Conservation (phyloP, 345 rosid genomes). For the Arabidopsis suecica region DNA sequence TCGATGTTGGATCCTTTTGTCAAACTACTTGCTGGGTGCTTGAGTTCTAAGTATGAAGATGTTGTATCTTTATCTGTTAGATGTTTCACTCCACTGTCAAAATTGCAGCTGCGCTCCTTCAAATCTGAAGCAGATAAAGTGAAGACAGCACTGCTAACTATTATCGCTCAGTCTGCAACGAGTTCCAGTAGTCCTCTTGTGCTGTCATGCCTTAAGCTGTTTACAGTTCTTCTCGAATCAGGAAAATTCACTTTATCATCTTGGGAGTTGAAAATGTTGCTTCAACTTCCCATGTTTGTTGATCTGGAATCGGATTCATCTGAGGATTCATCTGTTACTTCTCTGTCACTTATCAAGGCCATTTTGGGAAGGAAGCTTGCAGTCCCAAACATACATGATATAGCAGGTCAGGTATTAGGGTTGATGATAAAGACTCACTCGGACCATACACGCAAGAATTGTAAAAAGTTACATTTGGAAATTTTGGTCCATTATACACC, state of each 20-base stretch:
- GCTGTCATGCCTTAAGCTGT: slow-evolving; percentile 75
- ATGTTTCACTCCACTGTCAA: slow-evolving; percentile 67
- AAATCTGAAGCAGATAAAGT: slow-evolving; percentile 67
- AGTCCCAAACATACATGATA: slow-evolving; percentile 73
- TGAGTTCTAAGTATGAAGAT: slow-evolving; percentile 83
- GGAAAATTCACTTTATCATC: slow-evolving; percentile 61
- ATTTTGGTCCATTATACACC: slow-evolving; percentile 62
- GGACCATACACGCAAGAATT: slow-evolving; percentile 48
- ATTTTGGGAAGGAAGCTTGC: slow-evolving; percentile 55
- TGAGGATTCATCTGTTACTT: background rate
- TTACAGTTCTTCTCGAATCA: slow-evolving; percentile 44
- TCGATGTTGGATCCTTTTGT: slow-evolving; percentile 89
- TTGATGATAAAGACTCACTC: slow-evolving; percentile 59
- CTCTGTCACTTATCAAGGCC: slow-evolving; percentile 75
- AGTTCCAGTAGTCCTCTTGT: slow-evolving; percentile 59
- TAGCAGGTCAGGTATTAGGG: slow-evolving; percentile 53
- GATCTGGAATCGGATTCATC: slow-evolving; percentile 62
- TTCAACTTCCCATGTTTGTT: slow-evolving; percentile 69
- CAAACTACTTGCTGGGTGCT: slow-evolving; percentile 62
- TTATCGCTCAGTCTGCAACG: slow-evolving; percentile 52
- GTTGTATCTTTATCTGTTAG: slow-evolving; percentile 65
- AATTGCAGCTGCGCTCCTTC: slow-evolving; percentile 74
- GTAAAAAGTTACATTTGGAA: slow-evolving; percentile 63
- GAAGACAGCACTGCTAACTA: slow-evolving; percentile 45
- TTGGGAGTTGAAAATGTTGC: slow-evolving; percentile 57